Conservation (phyloP, 139 green algal species). For the Helicosporidium sp. region DNA sequence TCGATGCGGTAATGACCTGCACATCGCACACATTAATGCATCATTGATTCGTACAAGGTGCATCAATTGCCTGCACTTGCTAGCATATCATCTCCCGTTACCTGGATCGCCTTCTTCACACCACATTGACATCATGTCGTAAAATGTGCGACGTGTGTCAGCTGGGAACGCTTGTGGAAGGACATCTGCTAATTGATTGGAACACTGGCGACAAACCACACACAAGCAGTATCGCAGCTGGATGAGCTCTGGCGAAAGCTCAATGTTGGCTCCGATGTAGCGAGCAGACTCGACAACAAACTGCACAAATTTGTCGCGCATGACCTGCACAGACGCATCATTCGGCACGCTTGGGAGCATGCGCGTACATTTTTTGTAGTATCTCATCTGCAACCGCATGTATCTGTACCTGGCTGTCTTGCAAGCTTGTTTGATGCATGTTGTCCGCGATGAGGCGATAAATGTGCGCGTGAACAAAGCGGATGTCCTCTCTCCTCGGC, state of each 20-base stretch:
- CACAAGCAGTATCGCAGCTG: constrained; percentile 48
- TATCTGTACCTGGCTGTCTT: constrained; percentile 4
- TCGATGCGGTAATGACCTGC: constrained; percentile 9
- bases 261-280: constrained; percentile 17
- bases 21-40: no score
- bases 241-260: constrained; percentile 18
- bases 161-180: constrained; percentile 10
- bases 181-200: constrained; percentile 7
- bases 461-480: constrained; percentile 31
- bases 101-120: constrained; percentile 26
- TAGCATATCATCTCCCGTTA: no score
- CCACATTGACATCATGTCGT: constrained; percentile 32
- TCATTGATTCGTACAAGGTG: no score
- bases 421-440: constrained; percentile 21
- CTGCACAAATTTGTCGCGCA: constrained; percentile 33
- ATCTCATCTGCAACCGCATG: no score
- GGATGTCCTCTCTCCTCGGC: constrained; percentile 21
- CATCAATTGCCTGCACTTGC: no score
- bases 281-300: constrained; percentile 40
- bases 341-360: no score
- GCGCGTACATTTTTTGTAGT: no score
- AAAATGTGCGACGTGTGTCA: constrained; percentile 24
- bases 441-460: constrained; percentile 27
- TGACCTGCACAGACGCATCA: constrained; percentile 1
- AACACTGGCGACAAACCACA: constrained; percentile 17